Conservation (phyloP, 176 grass and related monocot genomes). For the Eragrostis nindensis region DNA sequence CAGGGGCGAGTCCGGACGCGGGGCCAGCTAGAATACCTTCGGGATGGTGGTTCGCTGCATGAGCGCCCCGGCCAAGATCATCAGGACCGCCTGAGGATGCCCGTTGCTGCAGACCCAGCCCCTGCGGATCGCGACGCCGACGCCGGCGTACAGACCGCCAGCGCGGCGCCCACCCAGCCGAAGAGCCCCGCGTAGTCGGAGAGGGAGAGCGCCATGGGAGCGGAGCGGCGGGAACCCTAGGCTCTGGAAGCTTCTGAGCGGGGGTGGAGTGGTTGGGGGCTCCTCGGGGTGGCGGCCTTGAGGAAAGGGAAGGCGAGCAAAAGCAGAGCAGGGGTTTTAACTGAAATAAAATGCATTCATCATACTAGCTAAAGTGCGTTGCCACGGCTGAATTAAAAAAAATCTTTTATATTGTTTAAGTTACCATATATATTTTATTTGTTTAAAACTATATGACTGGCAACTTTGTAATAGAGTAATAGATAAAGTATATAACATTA, state of each 20-base stretch:
- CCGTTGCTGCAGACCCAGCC: not conserved
- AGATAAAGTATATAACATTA: no score
- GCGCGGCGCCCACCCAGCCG: not conserved
- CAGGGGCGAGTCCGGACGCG: no score
- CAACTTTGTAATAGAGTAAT: no score
- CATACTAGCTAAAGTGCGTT: no score
- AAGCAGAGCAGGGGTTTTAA: not conserved
- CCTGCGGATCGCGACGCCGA: not conserved
- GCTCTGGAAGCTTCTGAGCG: not conserved
- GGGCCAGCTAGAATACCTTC: not conserved
- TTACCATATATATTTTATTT: no score
- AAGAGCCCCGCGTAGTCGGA: not conserved
- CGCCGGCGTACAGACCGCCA: not conserved
- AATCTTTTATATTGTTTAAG: no score
- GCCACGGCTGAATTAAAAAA: no score
- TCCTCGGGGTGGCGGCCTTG: not conserved
- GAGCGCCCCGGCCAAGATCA: no score
- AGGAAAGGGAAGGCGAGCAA: not conserved
- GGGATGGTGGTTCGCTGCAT: not conserved
- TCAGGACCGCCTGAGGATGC: not conserved
- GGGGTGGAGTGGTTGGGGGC: not conserved
- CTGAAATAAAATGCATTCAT: not conserved
- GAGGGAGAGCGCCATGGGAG: not conserved
- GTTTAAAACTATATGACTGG: no score
- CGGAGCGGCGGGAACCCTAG: not conserved